phyloP scores from a whole-genome alignment of 148 eudicot genomes.

The Persicaria tinctoria region DNA sequence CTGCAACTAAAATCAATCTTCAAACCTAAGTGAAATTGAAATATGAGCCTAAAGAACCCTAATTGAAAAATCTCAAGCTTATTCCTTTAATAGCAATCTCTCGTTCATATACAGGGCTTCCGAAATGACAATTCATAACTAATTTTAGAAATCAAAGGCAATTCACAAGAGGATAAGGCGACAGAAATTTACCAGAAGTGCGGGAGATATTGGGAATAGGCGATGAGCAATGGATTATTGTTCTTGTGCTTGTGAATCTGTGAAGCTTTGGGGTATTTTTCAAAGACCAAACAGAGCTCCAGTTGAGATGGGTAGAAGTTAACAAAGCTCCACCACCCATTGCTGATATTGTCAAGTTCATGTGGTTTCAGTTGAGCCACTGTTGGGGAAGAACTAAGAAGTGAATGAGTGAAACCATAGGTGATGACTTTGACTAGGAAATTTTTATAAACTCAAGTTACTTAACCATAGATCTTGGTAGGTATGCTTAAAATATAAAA shows the following conservation, averaged over 20 bases:
- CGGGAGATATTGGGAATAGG: not conserved
- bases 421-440: too few species aligned
- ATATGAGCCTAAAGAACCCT: too few species aligned
- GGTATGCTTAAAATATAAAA: too few species aligned
- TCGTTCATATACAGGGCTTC: too few species aligned
- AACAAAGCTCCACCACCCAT: conserved; percentile 3
- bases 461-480: too few species aligned
- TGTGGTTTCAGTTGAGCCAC: not conserved
- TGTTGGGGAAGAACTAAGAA: not conserved
- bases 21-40: not conserved
- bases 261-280: not conserved
- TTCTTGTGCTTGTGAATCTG: not conserved
- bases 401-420: not conserved
- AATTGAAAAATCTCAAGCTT: too few species aligned
- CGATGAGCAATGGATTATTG: not conserved
- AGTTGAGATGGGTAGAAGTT: not conserved
- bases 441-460: too few species aligned
- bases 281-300: not conserved
- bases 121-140: too few species aligned
- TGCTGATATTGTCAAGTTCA: not conserved
- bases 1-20: not conserved
- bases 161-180: not conserved
- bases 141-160: not conserved
- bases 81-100: too few species aligned
- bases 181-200: not conserved